A percentile compares a stretch with the other conserved stretches of the same genome.
Evolutionary conservation across 2,329 filamentous ascomycete genomes (phyloP).

Genomic region (Aspergillus puulaauensis): DNA sequence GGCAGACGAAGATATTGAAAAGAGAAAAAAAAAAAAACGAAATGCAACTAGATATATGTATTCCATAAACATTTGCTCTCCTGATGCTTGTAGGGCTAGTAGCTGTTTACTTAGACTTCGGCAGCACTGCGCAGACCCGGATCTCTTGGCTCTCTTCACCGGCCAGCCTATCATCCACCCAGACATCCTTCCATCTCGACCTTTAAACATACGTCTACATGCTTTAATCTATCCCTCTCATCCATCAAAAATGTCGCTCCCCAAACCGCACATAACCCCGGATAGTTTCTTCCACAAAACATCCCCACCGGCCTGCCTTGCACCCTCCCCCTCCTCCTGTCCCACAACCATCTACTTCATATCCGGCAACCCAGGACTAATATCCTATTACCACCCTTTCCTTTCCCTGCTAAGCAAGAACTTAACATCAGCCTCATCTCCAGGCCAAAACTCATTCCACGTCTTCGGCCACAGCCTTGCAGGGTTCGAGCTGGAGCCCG

Average conservation of each 20-base stretch:
- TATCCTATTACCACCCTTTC: conserved; percentile 50
- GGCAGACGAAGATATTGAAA: conserved; percentile 10
- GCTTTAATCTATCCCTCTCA: not conserved
- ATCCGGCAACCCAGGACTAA: conserved; percentile 52
- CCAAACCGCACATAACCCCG: conserved; percentile 25
- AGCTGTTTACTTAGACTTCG: no score
- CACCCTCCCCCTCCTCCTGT: not conserved
- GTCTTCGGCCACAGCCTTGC: conserved; percentile 37
- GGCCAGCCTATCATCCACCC: not conserved
- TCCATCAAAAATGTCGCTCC: not conserved
- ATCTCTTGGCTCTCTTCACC: not conserved
- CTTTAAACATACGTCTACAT: not conserved
- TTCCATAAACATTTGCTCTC: not conserved
- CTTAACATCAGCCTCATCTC: conserved; percentile 3
- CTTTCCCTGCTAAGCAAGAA: conserved; percentile 37
- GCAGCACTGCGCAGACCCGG: no score
- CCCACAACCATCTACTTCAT: conserved; percentile 45
- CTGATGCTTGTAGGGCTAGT: not conserved
- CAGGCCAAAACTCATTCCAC: conserved; percentile 15
- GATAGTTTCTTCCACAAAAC: conserved; percentile 31
- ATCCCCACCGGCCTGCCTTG: not conserved
- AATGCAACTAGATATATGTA: conserved; percentile 2
- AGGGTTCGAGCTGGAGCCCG: conserved; percentile 32
- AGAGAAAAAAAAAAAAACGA: conserved; percentile 6
- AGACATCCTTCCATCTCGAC: not conserved